These are phyloP conservation scores for Gamsiella multidivaricata DNA, from an alignment of 192 early-diverging fungal species.

Conservation along the genomic window DNA sequence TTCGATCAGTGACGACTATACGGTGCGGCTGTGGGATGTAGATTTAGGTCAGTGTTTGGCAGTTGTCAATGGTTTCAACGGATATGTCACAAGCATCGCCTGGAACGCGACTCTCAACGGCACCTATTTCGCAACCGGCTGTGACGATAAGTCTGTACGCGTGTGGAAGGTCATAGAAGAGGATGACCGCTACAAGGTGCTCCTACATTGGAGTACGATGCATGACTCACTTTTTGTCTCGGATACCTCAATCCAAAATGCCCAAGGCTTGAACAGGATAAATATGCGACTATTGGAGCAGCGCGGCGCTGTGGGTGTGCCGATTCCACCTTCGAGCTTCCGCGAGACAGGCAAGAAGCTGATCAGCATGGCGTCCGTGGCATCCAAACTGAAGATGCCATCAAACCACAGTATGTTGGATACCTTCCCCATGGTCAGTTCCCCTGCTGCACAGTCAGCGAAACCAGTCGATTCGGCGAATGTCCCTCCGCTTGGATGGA, in stretches of 20 bases:
- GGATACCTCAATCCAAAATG: neutral
- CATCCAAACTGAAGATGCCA: no score
- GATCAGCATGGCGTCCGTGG: no score
- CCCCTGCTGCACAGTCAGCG: no score
- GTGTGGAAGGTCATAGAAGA: neutral
- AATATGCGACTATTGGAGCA: neutral
- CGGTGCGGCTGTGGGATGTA: slow-evolving; percentile 1
- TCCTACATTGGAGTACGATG: neutral
- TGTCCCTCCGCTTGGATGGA: no score
- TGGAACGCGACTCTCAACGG: neutral
- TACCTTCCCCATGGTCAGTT: no score
- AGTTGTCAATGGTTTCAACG: neutral
- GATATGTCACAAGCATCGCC: neutral
- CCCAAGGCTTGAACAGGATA: neutral
- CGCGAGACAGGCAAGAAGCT: no score
- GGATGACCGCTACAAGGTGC: neutral
- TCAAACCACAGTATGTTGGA: no score
- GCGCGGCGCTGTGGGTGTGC: neutral
- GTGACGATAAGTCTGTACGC: neutral
- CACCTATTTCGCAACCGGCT: neutral
- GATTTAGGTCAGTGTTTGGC: neutral
- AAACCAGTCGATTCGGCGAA: no score
- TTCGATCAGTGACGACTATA: neutral
- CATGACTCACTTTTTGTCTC: neutral
- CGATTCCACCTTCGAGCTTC: no score